Evolutionary conservation across 2,329 filamentous ascomycete species (phyloP), one percentile per base, ranked within the genome.

Genomic region (Paecilomyces variotii): DNA sequence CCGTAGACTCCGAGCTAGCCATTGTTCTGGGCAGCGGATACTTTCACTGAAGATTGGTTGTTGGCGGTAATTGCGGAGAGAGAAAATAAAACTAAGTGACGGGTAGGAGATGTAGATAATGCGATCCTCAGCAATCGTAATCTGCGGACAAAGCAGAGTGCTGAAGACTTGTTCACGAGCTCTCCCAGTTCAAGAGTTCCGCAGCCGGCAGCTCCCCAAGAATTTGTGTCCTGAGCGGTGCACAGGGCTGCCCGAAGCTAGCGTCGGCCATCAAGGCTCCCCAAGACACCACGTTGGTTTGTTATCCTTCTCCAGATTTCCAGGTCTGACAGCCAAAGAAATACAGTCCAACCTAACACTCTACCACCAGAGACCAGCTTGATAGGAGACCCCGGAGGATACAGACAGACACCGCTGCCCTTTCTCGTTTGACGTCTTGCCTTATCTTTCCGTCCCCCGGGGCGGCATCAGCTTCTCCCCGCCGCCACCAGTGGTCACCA

Each of bases 241-340:
- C 35, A 25, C 26, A 24, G 35, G 24, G n/a, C 27, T 26, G 27
- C 58, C 53, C 58, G 45, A 34, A 55, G 58, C 61, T 66, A 65
- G 65, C 65, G 65, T 60, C 63, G 60, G 59, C 57, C 39, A 45
- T 45, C 39, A 45, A 45, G 3, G 59, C 59, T 53, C 58, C 56
- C 50, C 62, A 65, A 65, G 62, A 66, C 65, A 67, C 65, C 65
- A 67, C 64, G 64, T 67, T 65, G 63, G 65, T 64, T 32, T 28
- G 14, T 52, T 52, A 52, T 57, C 50, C 49, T 55, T 49, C 49
- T 59, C 59, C 58, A 60, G 57, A 61, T 61, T 32, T 28, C 27
- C 12, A 28, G 14, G 11, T 11, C 25, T 25, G 49, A 10, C 50
- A 26, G 50, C 45, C 52, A 53, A 61, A 57, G 61, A 54, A 58